Evolutionary conservation across 352 stramenopile genomes (phyloP).

Genomic region (Pythium utonaiense): DNA sequence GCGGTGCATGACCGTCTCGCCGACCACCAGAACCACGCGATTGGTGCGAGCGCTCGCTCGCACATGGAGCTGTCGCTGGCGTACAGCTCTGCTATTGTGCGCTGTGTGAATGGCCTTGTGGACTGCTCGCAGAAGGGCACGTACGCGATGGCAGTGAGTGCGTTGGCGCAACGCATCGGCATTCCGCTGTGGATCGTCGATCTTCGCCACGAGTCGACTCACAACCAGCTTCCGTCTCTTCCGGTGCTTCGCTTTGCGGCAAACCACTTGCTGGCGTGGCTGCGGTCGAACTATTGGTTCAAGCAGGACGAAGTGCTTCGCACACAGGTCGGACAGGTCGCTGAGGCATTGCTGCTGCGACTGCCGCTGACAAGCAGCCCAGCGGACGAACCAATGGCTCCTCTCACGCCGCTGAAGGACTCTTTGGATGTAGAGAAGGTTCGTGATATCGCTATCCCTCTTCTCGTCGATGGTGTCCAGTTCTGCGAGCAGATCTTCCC

Average conservation of each 20-base stretch:
- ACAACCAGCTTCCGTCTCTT: slow-evolving; percentile 91
- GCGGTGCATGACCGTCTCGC: slow-evolving; percentile 66
- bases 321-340: slow-evolving; percentile 41
- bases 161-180: slow-evolving; percentile 82
- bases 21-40: slow-evolving; percentile 57
- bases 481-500: slow-evolving; percentile 43
- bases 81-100: slow-evolving; percentile 61
- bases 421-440: slow-evolving; percentile 47
- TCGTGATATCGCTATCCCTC: slow-evolving; percentile 51
- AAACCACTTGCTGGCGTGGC: slow-evolving; percentile 85
- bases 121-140: slow-evolving; percentile 74
- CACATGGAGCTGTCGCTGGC: slow-evolving; percentile 77
- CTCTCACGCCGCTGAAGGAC: not conserved
- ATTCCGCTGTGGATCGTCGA: slow-evolving; percentile 93
- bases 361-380: slow-evolving; percentile 17
- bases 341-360: slow-evolving; percentile 25
- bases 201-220: slow-evolving; percentile 90
- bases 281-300: slow-evolving; percentile 87
- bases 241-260: slow-evolving; percentile 84
- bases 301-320: slow-evolving; percentile 57
- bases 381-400: not conserved
- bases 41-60: slow-evolving; percentile 67
- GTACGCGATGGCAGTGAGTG: slow-evolving; percentile 74
- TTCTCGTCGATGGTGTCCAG: slow-evolving; percentile 61
- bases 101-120: slow-evolving; percentile 82